phyloP scores from a whole-genome alignment of 2,329 filamentous ascomycete genomes.

The Alternaria sp. region DNA sequence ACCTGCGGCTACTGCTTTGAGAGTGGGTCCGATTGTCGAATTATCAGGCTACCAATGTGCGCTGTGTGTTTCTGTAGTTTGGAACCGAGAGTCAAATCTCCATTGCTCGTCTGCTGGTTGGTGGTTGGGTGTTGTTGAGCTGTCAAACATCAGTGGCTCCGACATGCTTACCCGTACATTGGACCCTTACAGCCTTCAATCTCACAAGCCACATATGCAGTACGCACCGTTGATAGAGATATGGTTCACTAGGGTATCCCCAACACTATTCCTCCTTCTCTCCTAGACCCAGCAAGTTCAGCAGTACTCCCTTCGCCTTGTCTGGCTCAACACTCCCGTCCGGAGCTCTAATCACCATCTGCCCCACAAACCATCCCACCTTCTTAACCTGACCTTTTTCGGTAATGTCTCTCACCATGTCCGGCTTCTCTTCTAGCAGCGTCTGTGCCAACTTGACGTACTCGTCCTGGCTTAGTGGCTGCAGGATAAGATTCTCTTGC shows the following conservation, averaged over 20 bases:
- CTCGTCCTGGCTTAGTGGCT: conserved; percentile 63
- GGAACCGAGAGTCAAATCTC: background rate
- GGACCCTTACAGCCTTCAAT: conserved; percentile 6
- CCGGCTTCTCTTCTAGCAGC: conserved; percentile 63
- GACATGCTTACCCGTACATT: conserved; percentile 1
- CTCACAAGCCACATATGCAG: background rate
- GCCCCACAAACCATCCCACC: conserved; percentile 72
- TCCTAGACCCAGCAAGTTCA: conserved; percentile 54
- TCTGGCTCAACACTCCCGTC: conserved; percentile 69
- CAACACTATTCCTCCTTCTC: conserved; percentile 1
- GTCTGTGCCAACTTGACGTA: conserved; percentile 64
- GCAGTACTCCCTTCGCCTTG: conserved; percentile 64
- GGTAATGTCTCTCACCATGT: conserved; percentile 67
- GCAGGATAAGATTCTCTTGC: conserved; percentile 64
- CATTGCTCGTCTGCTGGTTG: background rate
- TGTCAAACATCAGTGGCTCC: conserved; percentile 6
- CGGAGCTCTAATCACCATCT: conserved; percentile 69
- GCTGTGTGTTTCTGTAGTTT: background rate
- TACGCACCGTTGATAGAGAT: background rate
- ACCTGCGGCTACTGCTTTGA: no score
- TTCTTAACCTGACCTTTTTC: conserved; percentile 70
- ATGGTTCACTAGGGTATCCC: conserved; percentile 14
- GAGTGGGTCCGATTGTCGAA: background rate
- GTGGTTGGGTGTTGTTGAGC: background rate
- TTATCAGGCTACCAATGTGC: background rate